A percentile compares a stretch with the other conserved stretches of the same genome.
phyloP scores from a whole-genome alignment of 352 stramenopile genomes.

The Phytophthora palmivora region DNA sequence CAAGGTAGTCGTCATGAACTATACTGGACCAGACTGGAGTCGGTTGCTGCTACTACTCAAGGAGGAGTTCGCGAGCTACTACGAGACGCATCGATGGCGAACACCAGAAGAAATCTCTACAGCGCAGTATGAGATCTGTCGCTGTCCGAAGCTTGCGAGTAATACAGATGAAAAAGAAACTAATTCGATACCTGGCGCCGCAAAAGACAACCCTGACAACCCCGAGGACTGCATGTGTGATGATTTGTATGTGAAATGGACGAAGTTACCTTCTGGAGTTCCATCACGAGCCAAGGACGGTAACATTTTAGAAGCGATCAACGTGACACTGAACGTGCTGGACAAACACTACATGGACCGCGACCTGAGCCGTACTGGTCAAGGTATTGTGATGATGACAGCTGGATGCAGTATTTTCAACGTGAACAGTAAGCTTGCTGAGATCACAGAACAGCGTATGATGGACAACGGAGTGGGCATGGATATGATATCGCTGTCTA shows the following conservation, averaged over 20 bases:
- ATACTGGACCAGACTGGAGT: slow-evolving; percentile 92
- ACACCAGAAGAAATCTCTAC: slow-evolving; percentile 53
- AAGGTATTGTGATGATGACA: slow-evolving; percentile 96
- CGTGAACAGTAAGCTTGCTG: slow-evolving; percentile 91
- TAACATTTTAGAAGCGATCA: slow-evolving; percentile 98
- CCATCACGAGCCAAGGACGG: slow-evolving; percentile 94
- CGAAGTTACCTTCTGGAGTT: slow-evolving; percentile 68
- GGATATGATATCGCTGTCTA: slow-evolving; percentile 96
- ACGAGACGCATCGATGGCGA: slow-evolving; percentile 75
- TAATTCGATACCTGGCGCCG: background rate
- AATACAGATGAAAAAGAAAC: background rate
- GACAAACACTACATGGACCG: slow-evolving; percentile 99
- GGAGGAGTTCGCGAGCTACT: slow-evolving; percentile 94
- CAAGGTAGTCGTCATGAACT: slow-evolving; percentile 85
- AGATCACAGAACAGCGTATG: slow-evolving; percentile 99
- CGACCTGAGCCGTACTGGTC: slow-evolving; percentile 95
- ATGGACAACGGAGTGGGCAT: slow-evolving; percentile 99
- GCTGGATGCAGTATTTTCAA: slow-evolving; percentile 97
- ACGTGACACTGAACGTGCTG: slow-evolving; percentile 98
- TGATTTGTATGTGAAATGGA: slow-evolving; percentile 63
- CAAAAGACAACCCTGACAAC: background rate
- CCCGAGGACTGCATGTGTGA: slow-evolving; percentile 8
- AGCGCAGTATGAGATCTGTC: slow-evolving; percentile 67
- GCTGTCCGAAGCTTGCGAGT: slow-evolving; percentile 14
- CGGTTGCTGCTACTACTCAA: slow-evolving; percentile 93